Conservation (phyloP, 2,329 filamentous ascomycete genomes). For the Neopestalotiopsis sp. region DNA sequence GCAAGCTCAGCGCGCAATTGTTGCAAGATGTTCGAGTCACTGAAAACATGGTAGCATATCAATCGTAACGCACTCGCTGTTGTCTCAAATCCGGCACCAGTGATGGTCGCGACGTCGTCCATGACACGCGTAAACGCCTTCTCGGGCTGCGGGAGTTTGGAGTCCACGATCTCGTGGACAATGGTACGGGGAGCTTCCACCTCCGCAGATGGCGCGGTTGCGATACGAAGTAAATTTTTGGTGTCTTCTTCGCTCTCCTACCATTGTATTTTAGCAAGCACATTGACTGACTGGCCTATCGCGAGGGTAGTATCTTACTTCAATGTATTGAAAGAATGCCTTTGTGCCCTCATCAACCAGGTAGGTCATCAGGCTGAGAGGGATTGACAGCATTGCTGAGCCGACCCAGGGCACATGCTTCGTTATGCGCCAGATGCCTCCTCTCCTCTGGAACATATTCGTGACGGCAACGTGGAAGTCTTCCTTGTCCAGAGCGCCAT, state of each 20-base stretch:
- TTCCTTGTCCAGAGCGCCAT: neutral
- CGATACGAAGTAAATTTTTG: neutral
- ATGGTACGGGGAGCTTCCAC: neutral
- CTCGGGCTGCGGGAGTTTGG: neutral
- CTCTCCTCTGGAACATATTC: neutral
- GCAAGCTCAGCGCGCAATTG: neutral
- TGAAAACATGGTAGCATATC: neutral
- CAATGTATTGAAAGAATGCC: neutral
- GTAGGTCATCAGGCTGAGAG: neutral
- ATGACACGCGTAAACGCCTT: neutral
- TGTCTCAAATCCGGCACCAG: neutral
- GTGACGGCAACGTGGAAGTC: neutral
- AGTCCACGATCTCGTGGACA: neutral
- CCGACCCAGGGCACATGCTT: neutral
- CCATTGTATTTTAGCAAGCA: neutral
- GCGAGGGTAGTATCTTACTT: neutral
- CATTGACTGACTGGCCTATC: fast-evolving
- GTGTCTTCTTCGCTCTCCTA: neutral
- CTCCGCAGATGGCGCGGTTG: neutral
- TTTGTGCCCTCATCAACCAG: neutral
- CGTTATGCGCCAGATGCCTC: neutral
- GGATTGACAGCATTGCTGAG: neutral
- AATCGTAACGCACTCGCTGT: neutral
- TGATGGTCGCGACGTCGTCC: neutral
- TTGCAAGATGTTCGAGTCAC: neutral